phyloP scores from a whole-genome alignment of 257 asterid genomes.

The Solanum chaucha region DNA sequence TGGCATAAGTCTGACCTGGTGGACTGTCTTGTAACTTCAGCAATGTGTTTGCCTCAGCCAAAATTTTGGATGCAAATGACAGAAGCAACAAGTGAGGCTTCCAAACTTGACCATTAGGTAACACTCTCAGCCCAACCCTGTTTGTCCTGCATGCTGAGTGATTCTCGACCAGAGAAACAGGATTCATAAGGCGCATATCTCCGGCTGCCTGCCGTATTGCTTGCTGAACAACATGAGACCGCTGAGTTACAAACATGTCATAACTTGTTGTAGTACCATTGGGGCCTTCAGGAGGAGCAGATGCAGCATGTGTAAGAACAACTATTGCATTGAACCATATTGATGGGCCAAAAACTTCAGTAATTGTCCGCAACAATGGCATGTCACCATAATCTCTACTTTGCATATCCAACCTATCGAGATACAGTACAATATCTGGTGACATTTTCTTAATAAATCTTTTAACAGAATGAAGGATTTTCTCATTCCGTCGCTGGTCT shows the following conservation, averaged over 20 bases:
- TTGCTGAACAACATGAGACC: slow-evolving; percentile 88
- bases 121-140: slow-evolving; percentile 94
- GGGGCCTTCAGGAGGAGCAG: slow-evolving; percentile 96
- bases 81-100: slow-evolving; percentile 85
- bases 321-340: slow-evolving; percentile 98
- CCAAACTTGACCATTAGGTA: slow-evolving; percentile 99
- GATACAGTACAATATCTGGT: slow-evolving; percentile 91
- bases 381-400: slow-evolving; percentile 79
- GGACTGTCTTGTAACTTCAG: slow-evolving; percentile 80
- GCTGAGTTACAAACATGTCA: slow-evolving; percentile 95
- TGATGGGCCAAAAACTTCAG: slow-evolving; percentile 80
- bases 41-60: slow-evolving; percentile 86
- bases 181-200: slow-evolving; percentile 91
- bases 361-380: slow-evolving; percentile 85
- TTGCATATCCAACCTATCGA: slow-evolving; percentile 92
- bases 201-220: slow-evolving; percentile 97
- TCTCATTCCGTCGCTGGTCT: slow-evolving; percentile 87
- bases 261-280: slow-evolving; percentile 85
- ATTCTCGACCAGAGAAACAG: slow-evolving; percentile 89
- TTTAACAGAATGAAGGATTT: slow-evolving; percentile 67
- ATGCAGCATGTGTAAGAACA: slow-evolving; percentile 93
- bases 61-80: slow-evolving; percentile 88
- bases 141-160: slow-evolving; percentile 91
- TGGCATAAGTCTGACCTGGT: slow-evolving; percentile 63
- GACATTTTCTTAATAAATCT: slow-evolving; percentile 70